Base-by-base conservation (phyloP, 805 yeast species). In the Yamadazyma sp. region DNA sequence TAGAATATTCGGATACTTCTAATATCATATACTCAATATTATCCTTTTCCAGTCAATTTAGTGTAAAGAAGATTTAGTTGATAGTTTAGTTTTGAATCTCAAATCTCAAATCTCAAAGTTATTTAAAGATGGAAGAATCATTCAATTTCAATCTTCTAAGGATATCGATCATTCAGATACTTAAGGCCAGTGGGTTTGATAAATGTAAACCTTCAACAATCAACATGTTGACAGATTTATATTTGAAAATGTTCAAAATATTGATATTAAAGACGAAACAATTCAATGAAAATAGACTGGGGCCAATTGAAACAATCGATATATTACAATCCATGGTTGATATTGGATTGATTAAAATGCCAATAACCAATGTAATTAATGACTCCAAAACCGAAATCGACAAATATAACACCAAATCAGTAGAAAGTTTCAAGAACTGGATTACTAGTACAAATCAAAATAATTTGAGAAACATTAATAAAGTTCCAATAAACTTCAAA, bases 141-240 rank as follows among this genome's bases (percentile, higher is more conserved):
- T 64, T 66, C 41, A 59, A 63, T 39, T 67, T 62, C 43, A 55
- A 65, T 26, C 40, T 66, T 29, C 49, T 66, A 18, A 51, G 70
- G 33, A 49, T 68, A 31, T 62, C 70, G 7, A 54, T 66, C 21
- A 69, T 75, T 1, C 80, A 82, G 59, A 63, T 82, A 4, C 69
- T 91, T 34, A 78, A 86, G 42, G 78, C 93, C 0, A 75, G 80
- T 20, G 98, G 98, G 0, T 86, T 88, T 50, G 96, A 86, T 42
- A 73, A 79, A 48, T 79, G 89, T 44, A 70, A 79, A 33, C 85
- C 91, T 6, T 67, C 76, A 6, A 75, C 83, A 1, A 65, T 91
- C 7, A 89, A 87, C 50, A 71, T 80, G 2, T 47, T 88, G n/a
- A 80, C 95, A 0, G 96, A 88, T 50, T 51, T 91, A 1, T 78